These are phyloP conservation scores for Starmerella bombicola DNA, from an alignment of 805 yeast species.

Conservation along the genomic window DNA sequence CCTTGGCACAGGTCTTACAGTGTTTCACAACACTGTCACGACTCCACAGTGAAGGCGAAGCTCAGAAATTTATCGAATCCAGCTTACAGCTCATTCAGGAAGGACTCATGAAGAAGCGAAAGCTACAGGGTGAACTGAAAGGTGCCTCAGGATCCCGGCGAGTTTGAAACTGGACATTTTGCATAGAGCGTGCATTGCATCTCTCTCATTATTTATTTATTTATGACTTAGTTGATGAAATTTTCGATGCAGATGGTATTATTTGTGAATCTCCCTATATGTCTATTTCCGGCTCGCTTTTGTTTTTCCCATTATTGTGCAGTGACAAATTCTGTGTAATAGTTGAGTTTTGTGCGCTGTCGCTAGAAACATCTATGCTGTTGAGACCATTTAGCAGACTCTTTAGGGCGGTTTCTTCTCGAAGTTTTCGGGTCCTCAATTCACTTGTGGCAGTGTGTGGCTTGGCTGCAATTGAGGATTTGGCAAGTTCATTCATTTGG, in stretches of 20 bases:
- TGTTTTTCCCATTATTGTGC: no score
- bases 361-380: constrained; percentile 4
- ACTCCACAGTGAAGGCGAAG: constrained; percentile 41
- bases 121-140: not conserved
- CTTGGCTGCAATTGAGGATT: not conserved
- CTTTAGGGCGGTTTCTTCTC: not conserved
- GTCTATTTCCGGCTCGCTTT: no score
- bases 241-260: no score
- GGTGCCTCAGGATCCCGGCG: not conserved
- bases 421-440: no score
- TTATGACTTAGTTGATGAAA: no score
- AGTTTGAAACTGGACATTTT: no score
- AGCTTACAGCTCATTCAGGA: constrained; percentile 25
- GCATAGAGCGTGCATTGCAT: no score
- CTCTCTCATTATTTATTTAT: no score
- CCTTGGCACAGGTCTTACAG: constrained; percentile 37
- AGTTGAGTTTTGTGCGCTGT: not conserved
- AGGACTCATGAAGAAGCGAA: not conserved
- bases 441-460: not conserved
- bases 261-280: no score
- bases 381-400: constrained; percentile 4
- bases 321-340: no score
- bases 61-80: constrained; percentile 48
- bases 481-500: constrained; percentile 5
- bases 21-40: constrained; percentile 50